These are phyloP conservation scores for Alternaria ventricosa DNA, from an alignment of 2,329 filamentous ascomycete genomes.

Conservation along the genomic window DNA sequence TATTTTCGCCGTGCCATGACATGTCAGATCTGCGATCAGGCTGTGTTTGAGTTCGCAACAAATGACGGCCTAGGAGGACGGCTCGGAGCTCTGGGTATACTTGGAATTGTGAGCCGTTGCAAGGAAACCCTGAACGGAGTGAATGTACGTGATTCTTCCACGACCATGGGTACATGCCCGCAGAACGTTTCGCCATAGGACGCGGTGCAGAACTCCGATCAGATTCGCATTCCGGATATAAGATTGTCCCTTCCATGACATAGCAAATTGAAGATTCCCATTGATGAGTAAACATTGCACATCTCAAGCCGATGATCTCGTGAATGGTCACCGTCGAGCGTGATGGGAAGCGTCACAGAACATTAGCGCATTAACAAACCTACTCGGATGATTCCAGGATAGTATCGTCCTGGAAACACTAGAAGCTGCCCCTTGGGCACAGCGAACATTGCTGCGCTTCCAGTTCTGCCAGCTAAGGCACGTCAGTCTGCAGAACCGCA, in stretches of 20 bases:
- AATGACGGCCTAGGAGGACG: neutral
- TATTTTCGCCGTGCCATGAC: neutral
- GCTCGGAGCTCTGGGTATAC: neutral
- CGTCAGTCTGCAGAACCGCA: neutral
- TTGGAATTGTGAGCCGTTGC: neutral
- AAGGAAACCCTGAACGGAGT: neutral
- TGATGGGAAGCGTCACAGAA: neutral
- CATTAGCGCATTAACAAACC: neutral
- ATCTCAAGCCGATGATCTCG: neutral
- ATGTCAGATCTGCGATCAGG: neutral
- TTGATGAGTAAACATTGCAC: neutral
- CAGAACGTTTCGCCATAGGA: neutral
- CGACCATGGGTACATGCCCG: neutral
- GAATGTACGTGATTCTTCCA: neutral
- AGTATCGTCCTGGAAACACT: neutral
- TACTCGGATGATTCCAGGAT: neutral
- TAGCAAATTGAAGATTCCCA: neutral
- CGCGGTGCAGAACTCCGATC: neutral
- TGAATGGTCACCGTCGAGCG: neutral
- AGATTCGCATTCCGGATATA: neutral
- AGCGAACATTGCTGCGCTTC: neutral
- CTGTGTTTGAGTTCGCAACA: neutral
- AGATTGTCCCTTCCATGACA: neutral
- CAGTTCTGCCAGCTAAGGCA: neutral
- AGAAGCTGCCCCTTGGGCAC: neutral